phyloP scores from a whole-genome alignment of 768 basidiomycete species.

The Suillus clintonianus region DNA sequence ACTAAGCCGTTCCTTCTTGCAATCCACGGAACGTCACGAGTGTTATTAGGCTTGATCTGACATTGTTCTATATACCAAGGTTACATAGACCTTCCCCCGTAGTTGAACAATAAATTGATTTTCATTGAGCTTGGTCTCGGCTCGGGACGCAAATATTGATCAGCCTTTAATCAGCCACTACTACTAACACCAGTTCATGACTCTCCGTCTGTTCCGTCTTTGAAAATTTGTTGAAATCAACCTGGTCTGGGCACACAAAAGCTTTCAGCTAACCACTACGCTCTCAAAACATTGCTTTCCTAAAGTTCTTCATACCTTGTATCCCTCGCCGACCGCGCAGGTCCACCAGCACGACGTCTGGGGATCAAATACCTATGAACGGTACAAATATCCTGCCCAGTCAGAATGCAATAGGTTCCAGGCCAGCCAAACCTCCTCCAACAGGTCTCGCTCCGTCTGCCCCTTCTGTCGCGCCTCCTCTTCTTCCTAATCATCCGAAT shows the following conservation, averaged over 20 bases:
- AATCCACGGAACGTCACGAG: no score
- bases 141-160: background rate
- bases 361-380: conserved; percentile 45
- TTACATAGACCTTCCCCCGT: background rate
- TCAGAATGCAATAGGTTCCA: conserved; percentile 39
- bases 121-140: background rate
- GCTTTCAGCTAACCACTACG: conserved; percentile 10
- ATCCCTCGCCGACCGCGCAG: conserved; percentile 28
- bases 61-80: no score
- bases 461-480: conserved; percentile 58
- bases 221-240: conserved; percentile 1
- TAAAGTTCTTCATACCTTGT: conserved; percentile 26
- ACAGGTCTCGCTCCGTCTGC: conserved; percentile 61
- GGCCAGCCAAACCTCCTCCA: conserved; percentile 52
- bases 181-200: background rate
- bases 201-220: background rate
- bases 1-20: no score
- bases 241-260: conserved; percentile 5
- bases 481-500: conserved; percentile 48
- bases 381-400: conserved; percentile 33
- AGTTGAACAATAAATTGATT: background rate
- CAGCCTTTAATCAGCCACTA: background rate
- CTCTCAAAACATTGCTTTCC: conserved; percentile 23
- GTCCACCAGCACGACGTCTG: conserved; percentile 19
- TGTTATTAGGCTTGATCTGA: no score